Evolutionary conservation across 139 green algal genomes (phyloP), one percentile per base, ranked within the genome.

Genomic region (Closterium sp.): DNA sequence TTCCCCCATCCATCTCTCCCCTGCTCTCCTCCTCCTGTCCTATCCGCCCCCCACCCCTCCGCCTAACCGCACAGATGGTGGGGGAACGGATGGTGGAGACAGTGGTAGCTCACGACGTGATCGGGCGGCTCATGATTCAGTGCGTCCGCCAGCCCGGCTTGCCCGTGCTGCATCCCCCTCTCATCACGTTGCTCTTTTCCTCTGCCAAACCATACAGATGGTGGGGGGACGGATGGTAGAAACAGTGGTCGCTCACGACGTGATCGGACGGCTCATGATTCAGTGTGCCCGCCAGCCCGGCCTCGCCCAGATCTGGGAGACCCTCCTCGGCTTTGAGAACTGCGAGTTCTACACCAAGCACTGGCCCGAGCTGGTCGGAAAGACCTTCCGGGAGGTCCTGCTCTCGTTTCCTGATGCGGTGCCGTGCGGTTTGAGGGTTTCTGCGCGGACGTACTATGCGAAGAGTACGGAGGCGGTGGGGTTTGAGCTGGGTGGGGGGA

Each of bases 191-290:
- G 17, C 50, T 21, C 50, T 10, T 70, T 21, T 70, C 50, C 9
- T 4, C 34, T 42, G 4, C 34, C 34, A 42, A 42, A 10, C 34
- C 34, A 5, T 31, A 87, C 84, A 92, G 90, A 70, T 93, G 84
- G 90, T 93, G 79, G 95, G 95, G 30, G 32, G 90, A 2, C 31
- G 92, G 5, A 21, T 92, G 27, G 94, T 96, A 7, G 91, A 96
- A 89, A 96, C 95, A 38, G 92, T 96, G 85, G 95, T 96, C 13
- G 89, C 94, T 17, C 95, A 96, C 89, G 95, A 96, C 62, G 93
- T 96, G 27, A 95, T 96, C 86, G 95, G 95, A 6, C 92, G 95
- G 70, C 86, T 97, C 21, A 97, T 97, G 95, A 95, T 97, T 88
- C 94, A 95, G 93, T 96, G 93, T 38, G 95, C 91, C 3, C 87